Percentiles rank a stretch among this genome's conserved stretches.
These are phyloP conservation scores for Sugiyamaella pinicola DNA, from an alignment of 1,139 yeast genomes.

Conservation along the genomic window DNA sequence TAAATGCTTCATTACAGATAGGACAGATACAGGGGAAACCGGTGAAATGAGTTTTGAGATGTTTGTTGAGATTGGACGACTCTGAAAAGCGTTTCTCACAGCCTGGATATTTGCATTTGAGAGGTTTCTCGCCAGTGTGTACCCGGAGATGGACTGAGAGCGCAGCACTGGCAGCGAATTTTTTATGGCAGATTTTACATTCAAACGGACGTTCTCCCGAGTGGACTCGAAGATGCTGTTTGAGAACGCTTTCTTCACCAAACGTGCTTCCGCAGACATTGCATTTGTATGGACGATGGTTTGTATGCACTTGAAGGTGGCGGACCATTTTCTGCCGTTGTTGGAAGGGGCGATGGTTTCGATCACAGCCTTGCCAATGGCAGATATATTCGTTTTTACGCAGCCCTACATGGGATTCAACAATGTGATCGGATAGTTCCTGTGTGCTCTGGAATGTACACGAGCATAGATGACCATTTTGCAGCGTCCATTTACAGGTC, in stretches of 20 bases:
- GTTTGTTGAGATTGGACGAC: constrained; percentile 84
- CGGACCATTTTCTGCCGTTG: constrained; percentile 86
- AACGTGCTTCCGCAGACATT: constrained; percentile 66
- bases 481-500: constrained; percentile 51
- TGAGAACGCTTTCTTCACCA: constrained; percentile 65
- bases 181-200: constrained; percentile 76
- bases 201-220: constrained; percentile 83
- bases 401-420: constrained; percentile 66
- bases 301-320: constrained; percentile 86
- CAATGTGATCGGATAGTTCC: constrained; percentile 70
- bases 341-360: constrained; percentile 60
- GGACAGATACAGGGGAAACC: constrained; percentile 19
- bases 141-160: constrained; percentile 68
- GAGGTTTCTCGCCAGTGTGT: constrained; percentile 92
- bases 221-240: constrained; percentile 82
- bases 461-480: constrained; percentile 53
- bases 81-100: constrained; percentile 88
- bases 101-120: constrained; percentile 73
- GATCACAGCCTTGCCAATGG: constrained; percentile 75
- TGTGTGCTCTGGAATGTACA: constrained; percentile 53
- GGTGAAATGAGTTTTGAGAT: constrained; percentile 46
- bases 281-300: constrained; percentile 76
- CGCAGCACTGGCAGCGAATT: constrained; percentile 64
- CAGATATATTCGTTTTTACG: constrained; percentile 74
- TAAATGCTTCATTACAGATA: constrained; percentile 14